phyloP scores from a whole-genome alignment of 768 basidiomycete species.

The Termitomyces sp. region DNA sequence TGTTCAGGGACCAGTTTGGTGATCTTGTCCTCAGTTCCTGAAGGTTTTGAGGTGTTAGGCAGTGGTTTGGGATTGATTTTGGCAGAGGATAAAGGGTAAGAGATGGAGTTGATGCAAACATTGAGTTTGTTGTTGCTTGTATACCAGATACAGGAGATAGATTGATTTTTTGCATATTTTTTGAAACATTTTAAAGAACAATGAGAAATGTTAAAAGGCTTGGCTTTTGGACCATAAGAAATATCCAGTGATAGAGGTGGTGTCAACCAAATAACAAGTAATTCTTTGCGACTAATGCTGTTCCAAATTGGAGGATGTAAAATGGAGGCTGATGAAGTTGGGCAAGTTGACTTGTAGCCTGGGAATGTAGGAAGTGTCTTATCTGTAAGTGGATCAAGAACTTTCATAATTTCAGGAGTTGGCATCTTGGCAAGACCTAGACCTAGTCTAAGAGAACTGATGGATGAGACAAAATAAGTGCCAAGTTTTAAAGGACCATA shows the following conservation, averaged over 20 bases:
- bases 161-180: constrained; percentile 7
- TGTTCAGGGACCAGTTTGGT: no score
- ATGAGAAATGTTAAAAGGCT: no score
- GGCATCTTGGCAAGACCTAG: not conserved
- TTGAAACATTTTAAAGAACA: no score
- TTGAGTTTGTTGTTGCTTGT: not conserved
- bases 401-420: not conserved
- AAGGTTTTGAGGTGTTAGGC: no score
- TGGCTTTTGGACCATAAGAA: not conserved
- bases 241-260: not conserved
- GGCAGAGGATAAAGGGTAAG: not conserved
- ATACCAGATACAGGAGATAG: constrained; percentile 4
- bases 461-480: not conserved
- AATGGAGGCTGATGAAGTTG: not conserved
- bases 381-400: not conserved
- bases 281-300: constrained; percentile 10
- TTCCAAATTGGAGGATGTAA: constrained; percentile 4
- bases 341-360: not conserved
- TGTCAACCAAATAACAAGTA: constrained; percentile 4
- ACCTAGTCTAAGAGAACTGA: constrained; percentile 14
- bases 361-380: not conserved
- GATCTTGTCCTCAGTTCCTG: no score
- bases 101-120: not conserved
- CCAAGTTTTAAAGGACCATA: not conserved
- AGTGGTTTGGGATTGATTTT: no score